A percentile compares a stretch with the other conserved stretches of the same genome.
phyloP scores from a whole-genome alignment of 495 filamentous ascomycete genomes.

The Lophiostoma macrostomum region DNA sequence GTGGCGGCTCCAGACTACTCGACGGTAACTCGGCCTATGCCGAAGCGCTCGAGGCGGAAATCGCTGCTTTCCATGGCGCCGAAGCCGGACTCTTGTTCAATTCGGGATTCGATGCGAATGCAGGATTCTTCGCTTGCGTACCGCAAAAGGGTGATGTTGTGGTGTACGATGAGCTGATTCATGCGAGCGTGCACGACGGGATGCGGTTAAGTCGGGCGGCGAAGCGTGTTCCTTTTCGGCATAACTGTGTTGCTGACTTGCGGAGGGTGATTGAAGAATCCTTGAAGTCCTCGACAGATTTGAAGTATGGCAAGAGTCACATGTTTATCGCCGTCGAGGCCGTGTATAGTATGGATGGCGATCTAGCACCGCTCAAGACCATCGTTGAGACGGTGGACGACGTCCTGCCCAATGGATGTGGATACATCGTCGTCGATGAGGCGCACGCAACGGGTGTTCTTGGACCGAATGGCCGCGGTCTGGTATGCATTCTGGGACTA shows the following conservation, averaged over 20 bases:
- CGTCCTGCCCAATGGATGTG: constrained; percentile 56
- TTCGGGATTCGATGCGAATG: constrained; percentile 76
- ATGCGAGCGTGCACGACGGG: constrained; percentile 75
- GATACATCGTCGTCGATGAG: constrained; percentile 73
- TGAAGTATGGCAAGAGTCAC: constrained; percentile 44
- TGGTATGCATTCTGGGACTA: constrained; percentile 65
- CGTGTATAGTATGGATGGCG: constrained; percentile 86
- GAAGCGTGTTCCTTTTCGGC: constrained; percentile 52
- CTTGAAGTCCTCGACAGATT: constrained; percentile 37
- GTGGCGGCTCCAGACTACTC: constrained; percentile 59
- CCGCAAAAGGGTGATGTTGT: constrained; percentile 69
- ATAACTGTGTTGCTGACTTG: constrained; percentile 56
- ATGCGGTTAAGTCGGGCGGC: constrained; percentile 64
- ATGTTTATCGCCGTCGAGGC: constrained; percentile 69
- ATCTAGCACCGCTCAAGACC: constrained; percentile 60
- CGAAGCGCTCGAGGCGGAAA: constrained; percentile 59
- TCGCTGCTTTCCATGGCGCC: constrained; percentile 66
- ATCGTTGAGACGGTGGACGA: constrained; percentile 57
- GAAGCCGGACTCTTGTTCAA: constrained; percentile 67
- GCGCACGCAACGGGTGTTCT: constrained; percentile 71
- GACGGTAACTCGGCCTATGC: constrained; percentile 69
- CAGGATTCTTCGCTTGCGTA: constrained; percentile 62
- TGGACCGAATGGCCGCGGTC: constrained; percentile 60
- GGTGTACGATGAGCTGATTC: constrained; percentile 70
- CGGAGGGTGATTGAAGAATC: constrained; percentile 42